phyloP scores from a whole-genome alignment of 2,329 filamentous ascomycete genomes.

The Paracoccidioides lutzii region DNA sequence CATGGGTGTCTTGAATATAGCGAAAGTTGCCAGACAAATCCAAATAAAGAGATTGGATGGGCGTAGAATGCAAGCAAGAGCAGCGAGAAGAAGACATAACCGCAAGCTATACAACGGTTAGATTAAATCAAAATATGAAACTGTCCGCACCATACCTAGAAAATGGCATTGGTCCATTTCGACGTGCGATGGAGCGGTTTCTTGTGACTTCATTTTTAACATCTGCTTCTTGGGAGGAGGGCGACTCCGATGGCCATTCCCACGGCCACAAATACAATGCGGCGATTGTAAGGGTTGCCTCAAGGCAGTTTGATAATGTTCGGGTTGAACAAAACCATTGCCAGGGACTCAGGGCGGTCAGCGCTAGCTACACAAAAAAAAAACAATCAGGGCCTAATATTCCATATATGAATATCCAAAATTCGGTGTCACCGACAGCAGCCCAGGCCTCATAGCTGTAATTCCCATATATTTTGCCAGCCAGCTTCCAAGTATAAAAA shows the following conservation, averaged over 20 bases:
- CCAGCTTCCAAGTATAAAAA: constrained; percentile 77
- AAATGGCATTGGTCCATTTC: constrained; percentile 6
- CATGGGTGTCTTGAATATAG: constrained; percentile 28
- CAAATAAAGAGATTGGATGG: constrained; percentile 86
- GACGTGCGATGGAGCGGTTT: background rate
- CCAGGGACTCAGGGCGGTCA: constrained; percentile 72
- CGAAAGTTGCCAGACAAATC: constrained; percentile 50
- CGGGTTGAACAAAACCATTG: constrained; percentile 92
- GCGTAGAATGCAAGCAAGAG: constrained; percentile 68
- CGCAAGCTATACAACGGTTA: constrained; percentile 36
- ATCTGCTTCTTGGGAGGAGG: constrained; percentile 1
- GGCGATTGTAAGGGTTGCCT: constrained; percentile 71
- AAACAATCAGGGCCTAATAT: constrained; percentile 8
- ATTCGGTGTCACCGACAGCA: constrained; percentile 44
- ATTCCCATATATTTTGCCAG: constrained; percentile 57
- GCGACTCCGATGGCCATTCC: constrained; percentile 42
- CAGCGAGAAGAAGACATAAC: constrained; percentile 60
- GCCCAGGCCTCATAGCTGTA: constrained; percentile 52
- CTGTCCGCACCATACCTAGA: constrained; percentile 15
- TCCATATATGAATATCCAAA: background rate
- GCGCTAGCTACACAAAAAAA: constrained; percentile 43
- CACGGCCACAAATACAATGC: constrained; percentile 82
- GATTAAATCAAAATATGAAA: background rate
- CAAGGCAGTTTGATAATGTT: constrained; percentile 86
- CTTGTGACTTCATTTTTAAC: background rate